Conservation (phyloP, 306 rosid species). For the Alnus rubra region DNA sequence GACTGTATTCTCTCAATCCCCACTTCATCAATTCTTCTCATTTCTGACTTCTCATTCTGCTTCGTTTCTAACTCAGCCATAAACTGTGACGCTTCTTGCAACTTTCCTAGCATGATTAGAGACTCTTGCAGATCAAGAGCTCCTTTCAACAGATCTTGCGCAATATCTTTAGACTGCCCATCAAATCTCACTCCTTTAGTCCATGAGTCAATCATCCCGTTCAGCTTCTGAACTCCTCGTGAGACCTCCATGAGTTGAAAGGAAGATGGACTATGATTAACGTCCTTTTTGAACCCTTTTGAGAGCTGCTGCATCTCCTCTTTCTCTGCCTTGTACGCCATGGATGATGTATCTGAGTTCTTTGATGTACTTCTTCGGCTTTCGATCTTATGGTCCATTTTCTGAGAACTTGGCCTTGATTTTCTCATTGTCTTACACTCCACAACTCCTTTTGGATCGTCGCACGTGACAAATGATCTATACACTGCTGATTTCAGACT, state of each 20-base stretch:
- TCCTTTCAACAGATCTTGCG: conserved; percentile 74
- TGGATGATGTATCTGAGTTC: conserved; percentile 23
- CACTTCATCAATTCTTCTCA: conserved; percentile 33
- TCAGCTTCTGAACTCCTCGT: conserved; percentile 69
- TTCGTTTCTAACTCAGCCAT: conserved; percentile 42
- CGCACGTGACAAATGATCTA: conserved; percentile 80
- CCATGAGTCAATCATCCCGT: conserved; percentile 79
- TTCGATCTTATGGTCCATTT: conserved; percentile 55
- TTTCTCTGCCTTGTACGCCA: conserved; percentile 32
- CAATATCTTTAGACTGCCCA: conserved; percentile 58
- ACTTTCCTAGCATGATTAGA: conserved; percentile 59
- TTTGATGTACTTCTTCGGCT: conserved; percentile 38
- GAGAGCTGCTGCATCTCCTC: conserved; percentile 34
- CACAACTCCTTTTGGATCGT: conserved; percentile 89
- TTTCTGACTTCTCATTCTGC: conserved; percentile 39
- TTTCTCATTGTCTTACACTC: conserved; percentile 68
- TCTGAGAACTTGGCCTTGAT: conserved; percentile 48
- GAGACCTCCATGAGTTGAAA: conserved; percentile 76
- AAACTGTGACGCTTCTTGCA: conserved; percentile 68
- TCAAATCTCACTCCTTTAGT: conserved; percentile 50
- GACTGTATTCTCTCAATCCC: conserved; percentile 27
- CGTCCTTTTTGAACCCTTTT: conserved; percentile 35
- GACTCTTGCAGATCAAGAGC: conserved; percentile 85
- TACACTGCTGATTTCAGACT: conserved; percentile 57
- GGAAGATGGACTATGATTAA: conserved; percentile 46